Percentiles rank a stretch among this genome's conserved stretches.
Evolutionary conservation across 2,329 filamentous ascomycete species (phyloP).

Genomic region (Cladorrhinum sp.): DNA sequence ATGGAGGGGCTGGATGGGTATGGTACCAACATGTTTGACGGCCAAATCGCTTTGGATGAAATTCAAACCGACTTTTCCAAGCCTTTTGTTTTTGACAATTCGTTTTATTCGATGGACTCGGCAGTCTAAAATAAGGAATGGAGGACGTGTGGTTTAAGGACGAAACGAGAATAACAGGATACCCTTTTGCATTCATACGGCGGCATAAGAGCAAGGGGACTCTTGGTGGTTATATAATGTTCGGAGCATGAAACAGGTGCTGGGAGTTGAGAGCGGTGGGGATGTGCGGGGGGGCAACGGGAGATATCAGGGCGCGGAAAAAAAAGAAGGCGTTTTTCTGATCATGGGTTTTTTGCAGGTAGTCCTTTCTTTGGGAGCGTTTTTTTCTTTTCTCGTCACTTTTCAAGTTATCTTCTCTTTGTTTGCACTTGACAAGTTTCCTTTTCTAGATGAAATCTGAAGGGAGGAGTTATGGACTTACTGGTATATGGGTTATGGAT

Average conservation of each 20-base stretch:
- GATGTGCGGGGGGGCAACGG: neutral
- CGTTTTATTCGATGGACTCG: slow-evolving; percentile 40
- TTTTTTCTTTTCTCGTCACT: neutral
- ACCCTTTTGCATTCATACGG: neutral
- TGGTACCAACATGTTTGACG: slow-evolving; percentile 26
- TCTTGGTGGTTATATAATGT: neutral
- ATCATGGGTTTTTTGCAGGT: neutral
- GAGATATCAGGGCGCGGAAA: neutral
- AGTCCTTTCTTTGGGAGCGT: neutral
- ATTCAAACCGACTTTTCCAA: slow-evolving; percentile 49
- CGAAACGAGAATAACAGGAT: neutral
- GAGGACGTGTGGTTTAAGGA: neutral
- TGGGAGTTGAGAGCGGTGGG: neutral
- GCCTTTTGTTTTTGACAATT: slow-evolving; percentile 50
- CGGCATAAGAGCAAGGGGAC: neutral
- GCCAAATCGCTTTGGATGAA: slow-evolving; percentile 47
- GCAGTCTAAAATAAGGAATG: neutral
- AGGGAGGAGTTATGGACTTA: neutral
- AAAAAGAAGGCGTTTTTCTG: neutral
- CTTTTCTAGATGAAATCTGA: too few species aligned
- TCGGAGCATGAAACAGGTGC: neutral
- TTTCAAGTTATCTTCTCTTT: neutral
- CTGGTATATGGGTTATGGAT: neutral
- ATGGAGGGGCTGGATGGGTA: slow-evolving; percentile 28
- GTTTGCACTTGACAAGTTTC: too few species aligned